Evolutionary conservation across 805 yeast genomes (phyloP).

Genomic region (Saccharomyces mikatae): DNA sequence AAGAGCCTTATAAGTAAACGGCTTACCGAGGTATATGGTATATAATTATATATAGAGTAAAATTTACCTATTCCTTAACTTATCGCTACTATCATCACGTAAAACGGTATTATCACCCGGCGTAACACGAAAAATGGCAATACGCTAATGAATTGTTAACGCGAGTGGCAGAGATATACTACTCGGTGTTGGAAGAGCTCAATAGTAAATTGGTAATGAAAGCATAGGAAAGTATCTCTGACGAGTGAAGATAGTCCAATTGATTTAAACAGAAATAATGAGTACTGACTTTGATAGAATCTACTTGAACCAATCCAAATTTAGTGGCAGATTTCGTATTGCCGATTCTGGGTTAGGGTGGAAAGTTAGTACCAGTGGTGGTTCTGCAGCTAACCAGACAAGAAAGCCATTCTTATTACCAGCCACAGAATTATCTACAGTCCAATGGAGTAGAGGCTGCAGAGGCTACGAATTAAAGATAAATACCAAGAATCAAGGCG

Average conservation of each 20-base stretch:
- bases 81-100: not conserved
- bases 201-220: not conserved
- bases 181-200: not conserved
- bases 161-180: not conserved
- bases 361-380: slow-evolving; percentile 51
- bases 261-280: slow-evolving; percentile 9
- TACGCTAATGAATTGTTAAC: not conserved
- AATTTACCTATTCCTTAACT: not conserved
- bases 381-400: slow-evolving; percentile 39
- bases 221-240: not conserved
- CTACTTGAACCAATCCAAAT: slow-evolving; percentile 77
- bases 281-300: slow-evolving; percentile 81
- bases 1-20: slow-evolving; percentile 8
- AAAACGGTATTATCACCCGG: not conserved
- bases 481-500: slow-evolving; percentile 83
- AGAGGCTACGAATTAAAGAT: slow-evolving; percentile 85
- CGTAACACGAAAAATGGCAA: not conserved
- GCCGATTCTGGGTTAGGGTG: slow-evolving; percentile 98
- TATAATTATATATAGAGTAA: not conserved
- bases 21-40: not conserved
- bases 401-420: slow-evolving; percentile 80
- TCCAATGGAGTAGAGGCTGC: slow-evolving; percentile 88
- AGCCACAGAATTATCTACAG: slow-evolving; percentile 71
- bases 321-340: slow-evolving; percentile 83
- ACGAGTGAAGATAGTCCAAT: not conserved